phyloP scores from a whole-genome alignment of 139 green algal species.

The Chlorella sp. region DNA sequence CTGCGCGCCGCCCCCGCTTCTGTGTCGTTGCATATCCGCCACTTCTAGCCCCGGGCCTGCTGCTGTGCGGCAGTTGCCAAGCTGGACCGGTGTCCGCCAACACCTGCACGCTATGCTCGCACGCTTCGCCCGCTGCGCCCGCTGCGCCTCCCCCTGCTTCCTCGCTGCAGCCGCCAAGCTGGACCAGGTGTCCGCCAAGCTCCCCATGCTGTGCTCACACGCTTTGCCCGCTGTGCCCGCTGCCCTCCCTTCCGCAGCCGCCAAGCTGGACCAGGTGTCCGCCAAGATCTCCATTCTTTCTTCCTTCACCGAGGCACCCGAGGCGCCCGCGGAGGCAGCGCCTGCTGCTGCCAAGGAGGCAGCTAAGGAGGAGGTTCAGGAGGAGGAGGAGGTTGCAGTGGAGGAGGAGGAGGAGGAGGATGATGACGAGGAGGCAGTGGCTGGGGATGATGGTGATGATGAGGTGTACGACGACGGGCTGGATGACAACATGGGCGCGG shows the following conservation, averaged over 20 bases:
- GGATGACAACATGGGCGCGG: slow-evolving; percentile 22
- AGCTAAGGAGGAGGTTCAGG: not conserved
- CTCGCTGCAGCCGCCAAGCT: slow-evolving; percentile 39
- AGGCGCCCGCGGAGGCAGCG: too few species aligned
- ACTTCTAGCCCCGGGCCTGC: too few species aligned
- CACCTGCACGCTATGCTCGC: not conserved
- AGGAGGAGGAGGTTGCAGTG: not conserved
- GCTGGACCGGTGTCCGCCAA: too few species aligned
- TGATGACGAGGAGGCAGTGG: not conserved
- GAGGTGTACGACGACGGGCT: slow-evolving; percentile 28
- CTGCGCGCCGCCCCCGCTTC: too few species aligned
- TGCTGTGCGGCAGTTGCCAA: not conserved
- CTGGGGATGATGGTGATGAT: not conserved
- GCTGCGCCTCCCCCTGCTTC: not conserved
- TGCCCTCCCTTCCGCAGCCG: not conserved
- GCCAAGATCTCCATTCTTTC: slow-evolving; percentile 54
- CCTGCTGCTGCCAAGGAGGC: not conserved
- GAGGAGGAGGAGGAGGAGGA: slow-evolving; percentile 2
- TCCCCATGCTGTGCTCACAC: slow-evolving; percentile 42
- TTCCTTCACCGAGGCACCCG: slow-evolving; percentile 37
- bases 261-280: slow-evolving; percentile 52
- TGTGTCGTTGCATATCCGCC: too few species aligned
- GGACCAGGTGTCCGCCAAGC: slow-evolving; percentile 51
- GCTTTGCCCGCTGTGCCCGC: not conserved
- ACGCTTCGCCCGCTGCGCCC: not conserved